Evolutionary conservation across 306 rosid species (phyloP).

Genomic region (Oxytropis ochrocephala): DNA sequence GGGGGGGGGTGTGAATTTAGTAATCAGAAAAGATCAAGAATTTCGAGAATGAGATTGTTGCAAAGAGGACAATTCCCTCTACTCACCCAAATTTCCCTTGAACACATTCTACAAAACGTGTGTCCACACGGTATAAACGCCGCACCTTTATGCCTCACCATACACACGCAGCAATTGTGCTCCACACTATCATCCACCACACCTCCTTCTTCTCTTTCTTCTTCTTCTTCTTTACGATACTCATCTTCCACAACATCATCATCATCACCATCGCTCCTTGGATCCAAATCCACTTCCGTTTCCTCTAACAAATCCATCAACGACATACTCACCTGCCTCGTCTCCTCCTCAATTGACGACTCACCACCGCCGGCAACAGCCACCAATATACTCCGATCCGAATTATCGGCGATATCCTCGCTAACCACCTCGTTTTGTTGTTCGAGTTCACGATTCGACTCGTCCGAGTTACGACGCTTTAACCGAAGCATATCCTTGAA

Average conservation of each 20-base stretch:
- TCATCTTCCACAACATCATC: constrained; percentile 3
- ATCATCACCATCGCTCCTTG: constrained; percentile 15
- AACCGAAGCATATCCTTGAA: constrained; percentile 61
- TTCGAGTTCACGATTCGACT: constrained; percentile 1
- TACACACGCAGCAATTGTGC: constrained; percentile 77
- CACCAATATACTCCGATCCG: neutral
- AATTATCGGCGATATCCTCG: neutral
- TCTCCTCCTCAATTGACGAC: constrained; percentile 5
- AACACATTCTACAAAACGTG: constrained; percentile 81
- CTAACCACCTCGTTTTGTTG: neutral
- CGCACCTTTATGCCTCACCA: constrained; percentile 84
- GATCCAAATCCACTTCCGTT: constrained; percentile 40
- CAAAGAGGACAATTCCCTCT: constrained; percentile 90
- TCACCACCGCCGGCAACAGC: neutral
- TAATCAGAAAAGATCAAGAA: constrained; percentile 70
- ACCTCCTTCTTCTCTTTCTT: neutral
- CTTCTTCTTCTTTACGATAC: neutral
- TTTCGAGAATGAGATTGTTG: constrained; percentile 67
- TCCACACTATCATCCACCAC: constrained; percentile 11
- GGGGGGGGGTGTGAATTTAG: too few relatives aligned
- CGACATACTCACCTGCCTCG: constrained; percentile 51
- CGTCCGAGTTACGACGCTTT: neutral
- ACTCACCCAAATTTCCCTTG: constrained; percentile 66
- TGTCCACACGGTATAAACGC: constrained; percentile 86
- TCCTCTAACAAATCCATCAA: constrained; percentile 87